phyloP scores from a whole-genome alignment of 2,329 filamentous ascomycete species.

The Scedosporium apiospermum region DNA sequence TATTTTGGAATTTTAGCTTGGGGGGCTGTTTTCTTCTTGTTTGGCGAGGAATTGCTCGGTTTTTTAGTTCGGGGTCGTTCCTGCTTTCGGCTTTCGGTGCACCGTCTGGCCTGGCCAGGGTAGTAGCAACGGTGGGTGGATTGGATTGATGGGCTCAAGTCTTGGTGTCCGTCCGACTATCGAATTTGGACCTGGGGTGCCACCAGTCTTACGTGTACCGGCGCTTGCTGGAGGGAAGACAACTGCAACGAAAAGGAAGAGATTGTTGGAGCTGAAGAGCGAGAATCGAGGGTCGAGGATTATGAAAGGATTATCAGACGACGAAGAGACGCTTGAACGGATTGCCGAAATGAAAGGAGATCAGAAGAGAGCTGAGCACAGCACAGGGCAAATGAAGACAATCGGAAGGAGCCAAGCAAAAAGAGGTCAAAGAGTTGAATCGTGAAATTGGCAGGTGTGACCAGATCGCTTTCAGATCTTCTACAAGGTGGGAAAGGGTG shows the following conservation, averaged over 20 bases:
- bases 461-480: too few relatives aligned
- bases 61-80: too few relatives aligned
- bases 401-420: neutral
- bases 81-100: too few relatives aligned
- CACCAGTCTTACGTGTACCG: neutral
- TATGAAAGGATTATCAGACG: neutral
- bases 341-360: constrained; percentile 1
- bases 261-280: neutral
- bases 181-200: neutral
- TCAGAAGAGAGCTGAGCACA: neutral
- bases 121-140: too few relatives aligned
- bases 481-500: too few relatives aligned
- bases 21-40: too few relatives aligned
- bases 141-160: too few relatives aligned
- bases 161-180: too few relatives aligned
- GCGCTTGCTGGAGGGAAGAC: neutral
- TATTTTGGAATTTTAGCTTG: too few relatives aligned
- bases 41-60: too few relatives aligned
- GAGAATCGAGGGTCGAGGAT: too few relatives aligned
- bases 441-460: neutral
- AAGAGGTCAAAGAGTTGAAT: neutral
- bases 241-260: neutral
- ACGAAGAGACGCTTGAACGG: neutral
- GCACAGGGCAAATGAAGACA: neutral
- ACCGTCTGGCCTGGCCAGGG: too few relatives aligned